These are phyloP conservation scores for Medicago arabica DNA, from an alignment of 306 rosid genomes.

Conservation along the genomic window DNA sequence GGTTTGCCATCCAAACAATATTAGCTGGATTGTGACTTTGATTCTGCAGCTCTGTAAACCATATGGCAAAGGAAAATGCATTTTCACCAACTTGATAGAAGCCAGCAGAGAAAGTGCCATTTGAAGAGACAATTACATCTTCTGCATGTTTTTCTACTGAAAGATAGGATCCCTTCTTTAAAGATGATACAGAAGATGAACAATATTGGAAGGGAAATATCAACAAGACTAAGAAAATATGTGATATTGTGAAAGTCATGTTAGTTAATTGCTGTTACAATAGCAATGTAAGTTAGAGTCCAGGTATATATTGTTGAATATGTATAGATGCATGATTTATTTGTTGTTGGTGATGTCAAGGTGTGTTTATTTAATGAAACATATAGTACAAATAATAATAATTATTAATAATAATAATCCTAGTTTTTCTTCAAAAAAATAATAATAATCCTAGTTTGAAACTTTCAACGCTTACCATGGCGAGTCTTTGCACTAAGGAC, in stretches of 20 bases:
- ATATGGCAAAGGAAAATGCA: conserved; percentile 36
- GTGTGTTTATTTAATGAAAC: too few species aligned
- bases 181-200: conserved; percentile 8
- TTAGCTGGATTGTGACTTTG: neutral
- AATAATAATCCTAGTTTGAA: neutral
- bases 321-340: neutral
- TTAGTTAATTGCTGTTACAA: neutral
- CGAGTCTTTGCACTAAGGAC: too few species aligned
- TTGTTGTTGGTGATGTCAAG: neutral
- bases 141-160: conserved; percentile 32
- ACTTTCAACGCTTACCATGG: too few species aligned
- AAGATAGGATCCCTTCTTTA: conserved; percentile 16
- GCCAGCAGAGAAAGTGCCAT: conserved; percentile 36
- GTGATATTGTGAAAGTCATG: neutral
- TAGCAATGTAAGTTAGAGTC: neutral
- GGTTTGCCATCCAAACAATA: conserved; percentile 56
- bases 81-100: conserved; percentile 10
- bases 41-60: conserved; percentile 14
- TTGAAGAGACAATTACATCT: conserved; percentile 28
- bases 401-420: too few species aligned
- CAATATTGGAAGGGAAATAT: neutral
- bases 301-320: neutral
- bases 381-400: neutral
- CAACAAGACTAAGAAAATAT: neutral
- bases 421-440: too few species aligned